A percentile compares a stretch with the other conserved stretches of the same genome.
Conservation (phyloP, 2,329 filamentous ascomycete species). For the Trichothecium roseum region DNA sequence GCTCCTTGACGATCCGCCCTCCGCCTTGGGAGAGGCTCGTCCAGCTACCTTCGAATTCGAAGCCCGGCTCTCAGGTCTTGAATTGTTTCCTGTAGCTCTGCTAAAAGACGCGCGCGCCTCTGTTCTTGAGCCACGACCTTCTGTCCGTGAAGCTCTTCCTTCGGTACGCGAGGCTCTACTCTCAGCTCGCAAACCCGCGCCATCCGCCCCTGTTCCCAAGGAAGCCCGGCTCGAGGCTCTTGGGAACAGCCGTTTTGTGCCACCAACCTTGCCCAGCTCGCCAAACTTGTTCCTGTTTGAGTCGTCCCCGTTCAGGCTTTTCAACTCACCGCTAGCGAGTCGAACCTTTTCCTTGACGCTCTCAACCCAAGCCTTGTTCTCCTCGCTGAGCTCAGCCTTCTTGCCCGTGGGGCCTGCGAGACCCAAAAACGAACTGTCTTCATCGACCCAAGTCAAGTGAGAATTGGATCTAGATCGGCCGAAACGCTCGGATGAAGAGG, state of each 20-base stretch:
- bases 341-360: conserved; percentile 73
- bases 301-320: conserved; percentile 15
- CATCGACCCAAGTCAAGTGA: conserved; percentile 45
- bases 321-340: conserved; percentile 52
- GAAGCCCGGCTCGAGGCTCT: no score
- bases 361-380: conserved; percentile 72
- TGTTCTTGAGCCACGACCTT: no score
- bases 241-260: conserved; percentile 59
- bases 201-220: no score
- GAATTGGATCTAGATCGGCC: conserved; percentile 36
- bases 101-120: no score
- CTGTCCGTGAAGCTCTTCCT: no score
- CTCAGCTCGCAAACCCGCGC: no score
- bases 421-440: conserved; percentile 50
- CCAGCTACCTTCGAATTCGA: no score
- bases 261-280: conserved; percentile 61
- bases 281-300: conserved; percentile 41
- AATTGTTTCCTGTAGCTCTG: no score
- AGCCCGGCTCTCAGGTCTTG: no score
- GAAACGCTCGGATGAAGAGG: conserved; percentile 23
- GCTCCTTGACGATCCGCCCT: no score
- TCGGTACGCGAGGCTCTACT: no score
- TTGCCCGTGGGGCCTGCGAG: conserved; percentile 61
- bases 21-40: no score
- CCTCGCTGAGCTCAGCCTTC: conserved; percentile 56